Percentiles rank a stretch among this genome's conserved stretches.
phyloP scores from a whole-genome alignment of 176 grass and related monocot species.

The Zea mays region DNA sequence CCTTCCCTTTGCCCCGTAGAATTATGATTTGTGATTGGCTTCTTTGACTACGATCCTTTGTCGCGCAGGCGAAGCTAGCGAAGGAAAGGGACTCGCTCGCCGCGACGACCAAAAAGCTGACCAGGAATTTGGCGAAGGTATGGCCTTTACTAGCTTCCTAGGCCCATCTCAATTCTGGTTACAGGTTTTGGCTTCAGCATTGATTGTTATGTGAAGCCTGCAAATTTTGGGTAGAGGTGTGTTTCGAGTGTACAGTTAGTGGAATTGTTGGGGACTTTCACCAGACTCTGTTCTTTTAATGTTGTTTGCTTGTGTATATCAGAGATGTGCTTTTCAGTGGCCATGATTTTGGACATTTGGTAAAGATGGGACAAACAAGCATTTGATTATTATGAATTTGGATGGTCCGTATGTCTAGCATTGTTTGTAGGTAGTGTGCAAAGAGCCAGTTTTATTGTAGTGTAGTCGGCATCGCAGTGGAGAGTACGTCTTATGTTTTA shows the following conservation, averaged over 20 bases:
- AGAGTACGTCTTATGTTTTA: neutral
- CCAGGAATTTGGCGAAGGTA: constrained; percentile 88
- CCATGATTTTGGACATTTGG: neutral
- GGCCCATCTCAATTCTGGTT: neutral
- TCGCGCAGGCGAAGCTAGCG: constrained; percentile 65
- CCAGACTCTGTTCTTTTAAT: neutral
- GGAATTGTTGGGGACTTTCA: neutral
- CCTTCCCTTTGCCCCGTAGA: neutral
- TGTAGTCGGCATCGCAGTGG: neutral
- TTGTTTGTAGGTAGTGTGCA: neutral
- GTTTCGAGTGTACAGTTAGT: neutral
- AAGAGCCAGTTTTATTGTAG: neutral
- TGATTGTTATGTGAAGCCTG: neutral
- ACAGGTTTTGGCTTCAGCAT: neutral
- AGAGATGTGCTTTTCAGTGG: constrained; percentile 13
- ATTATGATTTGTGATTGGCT: constrained; percentile 9
- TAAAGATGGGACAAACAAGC: neutral
- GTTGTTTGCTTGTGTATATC: constrained; percentile 2
- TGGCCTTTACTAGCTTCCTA: neutral
- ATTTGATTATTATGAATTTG: neutral
- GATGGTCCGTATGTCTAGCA: neutral
- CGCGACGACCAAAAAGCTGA: constrained; percentile 62
- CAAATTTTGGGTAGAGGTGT: neutral
- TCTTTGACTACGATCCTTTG: neutral
- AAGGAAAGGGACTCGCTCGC: constrained; percentile 81